A percentile compares a stretch with the other conserved stretches of the same genome.
Evolutionary conservation across 176 grass and related monocot genomes (phyloP).

Genomic region (Chloris gayana): DNA sequence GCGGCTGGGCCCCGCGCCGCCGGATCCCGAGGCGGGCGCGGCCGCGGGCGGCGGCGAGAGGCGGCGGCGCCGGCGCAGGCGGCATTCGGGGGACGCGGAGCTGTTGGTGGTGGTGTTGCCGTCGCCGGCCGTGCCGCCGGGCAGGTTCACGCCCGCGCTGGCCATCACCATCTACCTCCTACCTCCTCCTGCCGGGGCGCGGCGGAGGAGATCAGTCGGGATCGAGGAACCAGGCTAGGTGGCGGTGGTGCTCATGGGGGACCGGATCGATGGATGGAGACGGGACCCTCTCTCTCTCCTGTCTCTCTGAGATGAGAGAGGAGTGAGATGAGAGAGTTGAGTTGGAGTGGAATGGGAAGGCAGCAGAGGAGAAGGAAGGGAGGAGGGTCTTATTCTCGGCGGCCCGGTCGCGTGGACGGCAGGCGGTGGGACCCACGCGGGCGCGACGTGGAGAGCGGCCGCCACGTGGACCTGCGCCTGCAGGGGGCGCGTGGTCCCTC

Average conservation of each 20-base stretch:
- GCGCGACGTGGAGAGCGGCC: constrained; percentile 26
- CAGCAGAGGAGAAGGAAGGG: too few relatives aligned
- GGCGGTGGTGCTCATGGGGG: too few relatives aligned
- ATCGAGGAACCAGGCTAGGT: too few relatives aligned
- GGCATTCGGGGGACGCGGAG: constrained; percentile 42
- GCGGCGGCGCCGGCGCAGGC: constrained; percentile 29
- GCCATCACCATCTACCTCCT: too few relatives aligned
- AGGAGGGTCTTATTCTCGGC: neutral
- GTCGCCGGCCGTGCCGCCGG: constrained; percentile 4
- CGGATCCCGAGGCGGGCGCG: neutral
- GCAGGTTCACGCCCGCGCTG: constrained; percentile 30
- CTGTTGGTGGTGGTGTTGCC: neutral
- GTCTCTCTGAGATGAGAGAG: too few relatives aligned
- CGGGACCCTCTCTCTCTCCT: too few relatives aligned
- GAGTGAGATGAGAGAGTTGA: too few relatives aligned
- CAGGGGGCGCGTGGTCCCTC: constrained; percentile 36
- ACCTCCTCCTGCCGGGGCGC: too few relatives aligned
- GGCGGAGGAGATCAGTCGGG: too few relatives aligned
- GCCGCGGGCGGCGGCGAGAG: neutral
- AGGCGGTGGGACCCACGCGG: neutral
- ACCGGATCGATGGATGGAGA: too few relatives aligned
- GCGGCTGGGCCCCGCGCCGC: neutral
- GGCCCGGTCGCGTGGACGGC: constrained; percentile 22
- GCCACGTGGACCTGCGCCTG: constrained; percentile 47
- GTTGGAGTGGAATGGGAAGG: too few relatives aligned